Percentiles rank a stretch among this genome's conserved stretches.
Evolutionary conservation across 345 rosid species (phyloP).

Genomic region (Citrus sp.): DNA sequence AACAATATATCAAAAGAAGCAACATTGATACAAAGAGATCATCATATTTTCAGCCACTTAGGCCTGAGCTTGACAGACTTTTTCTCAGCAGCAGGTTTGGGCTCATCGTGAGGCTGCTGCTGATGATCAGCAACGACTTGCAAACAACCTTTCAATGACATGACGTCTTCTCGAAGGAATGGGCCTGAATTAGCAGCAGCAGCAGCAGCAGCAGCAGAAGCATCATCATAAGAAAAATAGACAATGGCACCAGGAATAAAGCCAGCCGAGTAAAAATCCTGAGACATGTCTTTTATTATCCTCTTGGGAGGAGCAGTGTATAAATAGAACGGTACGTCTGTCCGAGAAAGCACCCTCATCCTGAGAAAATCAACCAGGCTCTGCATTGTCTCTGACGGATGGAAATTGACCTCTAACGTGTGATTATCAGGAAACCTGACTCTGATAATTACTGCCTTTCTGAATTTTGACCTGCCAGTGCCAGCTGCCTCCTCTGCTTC

Average conservation of each 20-base stretch:
- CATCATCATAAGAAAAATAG: conserved; percentile 68
- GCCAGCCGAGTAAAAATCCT: conserved; percentile 78
- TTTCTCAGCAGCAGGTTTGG: conserved; percentile 58
- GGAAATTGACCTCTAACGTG: conserved; percentile 74
- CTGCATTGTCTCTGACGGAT: conserved; percentile 77
- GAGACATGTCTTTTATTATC: conserved; percentile 62
- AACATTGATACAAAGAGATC: neutral
- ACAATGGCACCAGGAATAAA: conserved; percentile 93
- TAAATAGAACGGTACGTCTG: conserved; percentile 64
- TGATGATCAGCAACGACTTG: conserved; percentile 31
- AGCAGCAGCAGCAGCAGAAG: conserved; percentile 33
- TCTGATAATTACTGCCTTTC: conserved; percentile 67
- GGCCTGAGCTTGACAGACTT: conserved; percentile 52
- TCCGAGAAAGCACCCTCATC: conserved; percentile 47
- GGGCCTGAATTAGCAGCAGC: conserved; percentile 37
- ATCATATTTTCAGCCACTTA: conserved; percentile 91
- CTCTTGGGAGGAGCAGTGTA: conserved; percentile 88
- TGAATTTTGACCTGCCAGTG: conserved; percentile 42
- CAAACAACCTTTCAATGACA: conserved; percentile 62
- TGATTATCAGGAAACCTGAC: conserved; percentile 83
- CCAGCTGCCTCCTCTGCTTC: conserved; percentile 89
- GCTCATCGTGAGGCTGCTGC: conserved; percentile 35
- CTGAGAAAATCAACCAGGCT: conserved; percentile 65
- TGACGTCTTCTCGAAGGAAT: conserved; percentile 64
- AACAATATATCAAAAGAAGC: too few species aligned